Base-by-base conservation (phyloP, 352 stramenopile species). In the Phytophthora colocasiae region DNA sequence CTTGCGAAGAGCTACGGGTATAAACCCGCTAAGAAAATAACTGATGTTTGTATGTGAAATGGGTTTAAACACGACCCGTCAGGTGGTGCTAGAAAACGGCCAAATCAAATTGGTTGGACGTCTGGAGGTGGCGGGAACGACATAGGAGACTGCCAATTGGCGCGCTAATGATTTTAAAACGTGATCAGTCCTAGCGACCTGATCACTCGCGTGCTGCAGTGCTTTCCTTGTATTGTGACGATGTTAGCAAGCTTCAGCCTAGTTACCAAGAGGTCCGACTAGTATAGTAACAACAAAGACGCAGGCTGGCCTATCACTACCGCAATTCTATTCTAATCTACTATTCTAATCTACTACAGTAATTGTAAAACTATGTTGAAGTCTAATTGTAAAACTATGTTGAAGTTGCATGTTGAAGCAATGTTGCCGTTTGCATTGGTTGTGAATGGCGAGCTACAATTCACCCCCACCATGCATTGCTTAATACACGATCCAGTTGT, bases 1-100 rank as follows among this genome's bases (percentile, higher is more conserved):
- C 60, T 58, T 39, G 36, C 52, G 58, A 72, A 72, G 58, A 64
- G 64, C 44, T 72, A 68, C 64, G 64, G 58, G 64, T 63, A 17
- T 8, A 19, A 46, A 39, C 51, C 64, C 44, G 26, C 24, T 44
- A n/a, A 6, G 6, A 1, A 38, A 36, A 32, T 46, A 11, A 51
- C 24, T 22, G n/a, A 29, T 11, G 1, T 36, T 62, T 69, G 59
- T 69, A 73, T 47, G 7, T 8, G 6, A 69, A 73, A 69, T 60
- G 66, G 66, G 66, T 17, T 12, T 2, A 5, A 10, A 12, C 3
- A 2, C 39, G 50, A 68, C 54, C 61, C 48, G 38, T 27, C 6
- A 1, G 0, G 5, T 7, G 4, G 32, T 32, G 45, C 15, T 39
- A 61, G 57, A 71, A 51, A 67, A 57, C 9, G 57, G 43, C 15